A percentile compares a stretch with the other conserved stretches of the same genome.
These are phyloP conservation scores for Chalciporus chontae DNA, from an alignment of 768 basidiomycete species.

Conservation along the genomic window DNA sequence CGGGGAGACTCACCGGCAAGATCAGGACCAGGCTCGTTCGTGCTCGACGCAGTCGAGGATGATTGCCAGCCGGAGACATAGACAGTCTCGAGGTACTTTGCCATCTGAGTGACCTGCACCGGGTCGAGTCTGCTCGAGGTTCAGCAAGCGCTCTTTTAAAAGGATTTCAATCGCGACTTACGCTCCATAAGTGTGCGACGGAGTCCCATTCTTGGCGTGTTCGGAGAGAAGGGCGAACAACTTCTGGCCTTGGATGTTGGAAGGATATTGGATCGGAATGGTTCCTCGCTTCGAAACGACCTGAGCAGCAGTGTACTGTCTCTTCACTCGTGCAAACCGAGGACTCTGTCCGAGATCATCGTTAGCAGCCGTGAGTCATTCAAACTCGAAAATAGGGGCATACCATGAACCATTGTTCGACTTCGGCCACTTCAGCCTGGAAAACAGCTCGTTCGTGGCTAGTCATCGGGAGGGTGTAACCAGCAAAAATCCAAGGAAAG, in stretches of 20 bases:
- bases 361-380: neutral
- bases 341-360: slow-evolving; percentile 52
- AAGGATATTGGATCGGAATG: slow-evolving; percentile 81
- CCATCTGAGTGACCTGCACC: slow-evolving; percentile 99
- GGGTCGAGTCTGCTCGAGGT: slow-evolving; percentile 79
- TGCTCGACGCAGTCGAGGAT: slow-evolving; percentile 88
- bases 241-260: slow-evolving; percentile 82
- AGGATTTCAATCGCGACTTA: slow-evolving; percentile 47
- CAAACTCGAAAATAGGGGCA: slow-evolving; percentile 18
- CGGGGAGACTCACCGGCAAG: slow-evolving; percentile 67
- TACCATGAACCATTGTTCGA: slow-evolving; percentile 94
- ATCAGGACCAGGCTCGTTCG: slow-evolving; percentile 97
- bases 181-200: slow-evolving; percentile 98
- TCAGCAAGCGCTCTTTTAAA: neutral
- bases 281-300: slow-evolving; percentile 95
- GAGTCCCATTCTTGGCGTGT: slow-evolving; percentile 73
- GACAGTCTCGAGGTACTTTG: slow-evolving; percentile 95
- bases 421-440: slow-evolving; percentile 74
- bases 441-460: slow-evolving; percentile 63
- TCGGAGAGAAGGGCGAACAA: slow-evolving; percentile 70
- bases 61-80: slow-evolving; percentile 98
- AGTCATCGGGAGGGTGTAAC: slow-evolving; percentile 42
- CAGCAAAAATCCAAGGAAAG: slow-evolving; percentile 24
- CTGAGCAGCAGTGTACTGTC: slow-evolving; percentile 90
- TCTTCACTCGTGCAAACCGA: slow-evolving; percentile 81